A percentile compares a stretch with the other conserved stretches of the same genome.
These are phyloP conservation scores for Boeremia exigua DNA, from an alignment of 2,329 filamentous ascomycete genomes.

Conservation along the genomic window DNA sequence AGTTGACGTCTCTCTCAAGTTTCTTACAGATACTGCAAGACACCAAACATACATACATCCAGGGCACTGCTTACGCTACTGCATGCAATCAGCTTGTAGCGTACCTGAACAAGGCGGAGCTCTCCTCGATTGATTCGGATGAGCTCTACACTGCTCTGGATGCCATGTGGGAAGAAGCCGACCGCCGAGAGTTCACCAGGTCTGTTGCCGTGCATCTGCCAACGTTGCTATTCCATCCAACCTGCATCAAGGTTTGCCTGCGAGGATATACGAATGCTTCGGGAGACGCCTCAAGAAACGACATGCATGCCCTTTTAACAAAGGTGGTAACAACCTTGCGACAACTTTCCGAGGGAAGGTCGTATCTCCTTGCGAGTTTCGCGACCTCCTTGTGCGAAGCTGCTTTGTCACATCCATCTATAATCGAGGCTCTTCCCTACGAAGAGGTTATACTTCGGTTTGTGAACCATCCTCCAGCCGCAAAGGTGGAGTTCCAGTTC, in stretches of 20 bases:
- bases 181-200: conserved; percentile 56
- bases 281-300: background rate
- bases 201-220: conserved; percentile 48
- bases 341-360: conserved; percentile 40
- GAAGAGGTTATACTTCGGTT: conserved; percentile 50
- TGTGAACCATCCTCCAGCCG: conserved; percentile 49
- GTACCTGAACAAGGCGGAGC: conserved; percentile 27
- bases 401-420: conserved; percentile 33
- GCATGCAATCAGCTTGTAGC: conserved; percentile 33
- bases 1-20: conserved; percentile 19
- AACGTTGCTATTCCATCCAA: conserved; percentile 45
- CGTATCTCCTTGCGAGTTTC: conserved; percentile 43
- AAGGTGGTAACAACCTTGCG: conserved; percentile 36
- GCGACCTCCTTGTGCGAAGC: conserved; percentile 40
- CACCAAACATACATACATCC: conserved; percentile 40
- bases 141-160: conserved; percentile 36
- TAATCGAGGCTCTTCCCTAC: conserved; percentile 43
- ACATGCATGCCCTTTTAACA: conserved; percentile 28
- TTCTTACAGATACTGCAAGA: conserved; percentile 34
- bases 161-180: conserved; percentile 56
- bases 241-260: conserved; percentile 31
- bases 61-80: conserved; percentile 34
- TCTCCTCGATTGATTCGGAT: conserved; percentile 3
- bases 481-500: conserved; percentile 53
- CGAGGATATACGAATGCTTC: background rate